Percentiles rank a stretch among this genome's conserved stretches.
Evolutionary conservation across 2,329 filamentous ascomycete species (phyloP).

Genomic region (Cordyceps cateniannulata): DNA sequence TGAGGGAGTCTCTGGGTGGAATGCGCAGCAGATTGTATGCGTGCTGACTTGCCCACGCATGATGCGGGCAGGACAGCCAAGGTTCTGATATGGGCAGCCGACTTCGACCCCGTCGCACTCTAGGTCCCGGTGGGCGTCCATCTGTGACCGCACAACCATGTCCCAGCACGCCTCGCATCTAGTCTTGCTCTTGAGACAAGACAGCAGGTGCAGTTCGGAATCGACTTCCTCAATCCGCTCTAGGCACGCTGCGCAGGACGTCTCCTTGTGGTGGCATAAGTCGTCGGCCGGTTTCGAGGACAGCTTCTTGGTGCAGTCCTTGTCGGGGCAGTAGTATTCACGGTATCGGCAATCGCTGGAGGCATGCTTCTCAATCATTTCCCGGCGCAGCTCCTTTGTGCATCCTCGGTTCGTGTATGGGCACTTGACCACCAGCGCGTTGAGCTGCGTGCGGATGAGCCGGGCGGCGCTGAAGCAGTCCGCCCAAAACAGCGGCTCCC

Average conservation of each 20-base stretch:
- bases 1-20: conserved; percentile 43
- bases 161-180: conserved; percentile 44
- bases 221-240: conserved; percentile 40
- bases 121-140: conserved; percentile 40
- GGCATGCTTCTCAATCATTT: conserved; percentile 50
- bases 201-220: conserved; percentile 27
- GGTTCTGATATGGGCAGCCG: conserved; percentile 38
- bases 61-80: conserved; percentile 29
- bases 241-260: conserved; percentile 49
- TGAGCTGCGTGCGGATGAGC: conserved; percentile 54
- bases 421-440: conserved; percentile 52
- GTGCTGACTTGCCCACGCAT: conserved; percentile 32
- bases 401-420: conserved; percentile 49
- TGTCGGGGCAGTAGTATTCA: conserved; percentile 48
- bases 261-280: conserved; percentile 48
- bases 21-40: conserved; percentile 44
- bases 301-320: conserved; percentile 44
- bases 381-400: conserved; percentile 41
- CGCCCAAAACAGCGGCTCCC: conserved; percentile 35
- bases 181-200: conserved; percentile 40
- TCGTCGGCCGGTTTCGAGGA: conserved; percentile 43
- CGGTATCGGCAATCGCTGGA: conserved; percentile 50
- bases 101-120: conserved; percentile 45
- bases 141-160: conserved; percentile 36
- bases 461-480: conserved; percentile 36